Evolutionary conservation across 2,329 filamentous ascomycete species (phyloP).

Genomic region (Macrophomina pseudophaseolina): DNA sequence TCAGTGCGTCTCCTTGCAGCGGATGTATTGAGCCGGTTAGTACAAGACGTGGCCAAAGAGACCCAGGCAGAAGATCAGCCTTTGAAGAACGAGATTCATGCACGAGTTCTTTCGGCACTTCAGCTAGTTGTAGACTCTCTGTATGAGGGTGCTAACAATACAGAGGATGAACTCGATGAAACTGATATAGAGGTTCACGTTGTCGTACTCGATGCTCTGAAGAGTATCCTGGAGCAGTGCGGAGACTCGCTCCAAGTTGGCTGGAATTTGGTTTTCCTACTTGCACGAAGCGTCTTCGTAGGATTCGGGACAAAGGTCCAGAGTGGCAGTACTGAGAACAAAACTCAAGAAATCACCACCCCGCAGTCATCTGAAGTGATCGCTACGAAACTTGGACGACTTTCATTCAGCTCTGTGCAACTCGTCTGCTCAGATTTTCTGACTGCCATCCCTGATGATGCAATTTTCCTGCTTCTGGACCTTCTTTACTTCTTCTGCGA

Average conservation of each 20-base stretch:
- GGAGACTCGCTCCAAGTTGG: constrained; percentile 82
- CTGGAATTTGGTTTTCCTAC: constrained; percentile 84
- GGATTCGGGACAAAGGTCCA: constrained; percentile 35
- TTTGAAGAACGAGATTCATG: constrained; percentile 63
- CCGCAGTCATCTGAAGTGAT: constrained; percentile 30
- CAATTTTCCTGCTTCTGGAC: constrained; percentile 81
- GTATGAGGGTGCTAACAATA: constrained; percentile 58
- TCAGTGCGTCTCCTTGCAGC: constrained; percentile 56
- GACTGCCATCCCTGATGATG: constrained; percentile 68
- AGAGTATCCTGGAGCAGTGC: constrained; percentile 82
- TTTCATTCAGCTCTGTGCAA: constrained; percentile 87
- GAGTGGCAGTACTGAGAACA: constrained; percentile 28
- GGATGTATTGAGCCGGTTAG: constrained; percentile 55
- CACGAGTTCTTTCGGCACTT: constrained; percentile 72
- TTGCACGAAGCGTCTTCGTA: constrained; percentile 80
- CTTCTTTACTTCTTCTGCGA: constrained; percentile 85
- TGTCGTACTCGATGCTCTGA: constrained; percentile 77
- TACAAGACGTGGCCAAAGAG: constrained; percentile 54
- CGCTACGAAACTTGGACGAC: constrained; percentile 78
- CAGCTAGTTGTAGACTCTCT: constrained; percentile 66
- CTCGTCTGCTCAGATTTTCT: constrained; percentile 96
- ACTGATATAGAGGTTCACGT: constrained; percentile 81
- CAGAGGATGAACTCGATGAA: constrained; percentile 63
- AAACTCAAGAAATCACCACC: not conserved
- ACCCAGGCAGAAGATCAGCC: constrained; percentile 56